Base-by-base conservation (phyloP, 2,329 filamentous ascomycete genomes). In the Pestalotiopsis sp. region DNA sequence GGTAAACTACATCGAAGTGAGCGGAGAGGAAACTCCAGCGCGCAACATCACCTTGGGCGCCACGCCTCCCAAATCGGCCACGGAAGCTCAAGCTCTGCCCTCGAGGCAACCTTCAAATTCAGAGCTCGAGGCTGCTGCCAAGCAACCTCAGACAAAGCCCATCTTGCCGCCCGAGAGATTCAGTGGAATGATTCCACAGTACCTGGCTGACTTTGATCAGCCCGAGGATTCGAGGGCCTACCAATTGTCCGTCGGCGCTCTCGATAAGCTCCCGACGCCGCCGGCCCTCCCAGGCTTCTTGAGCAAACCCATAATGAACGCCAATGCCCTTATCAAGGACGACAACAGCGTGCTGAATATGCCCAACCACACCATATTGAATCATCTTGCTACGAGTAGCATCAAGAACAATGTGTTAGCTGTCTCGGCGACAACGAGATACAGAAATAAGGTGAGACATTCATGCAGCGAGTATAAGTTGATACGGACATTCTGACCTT, bases 1-100 rank as follows among this genome's bases (percentile, higher is more conserved):
- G 20, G 95, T 99, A 81, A 99, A 99, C 82, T 99, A 98, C 79
- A 93, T 99, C 77, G 96, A 99, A 83, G 93, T 98, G 71, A 93
- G 88, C 75, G 90, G 93, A 6, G 83, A 80, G 13, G 71, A 75
- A 17, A 71, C 78, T 2, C 69, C 72, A 3, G 74, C 75, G 4
- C 69, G 78, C 4, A 73, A 76, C 23, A 66, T 75, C 4, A 74
- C 56, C 17, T 74, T 79, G 61, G 77, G 78, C 66, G 64, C 72
- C n/a, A 64, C 75, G n/a, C 71, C 75, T 69, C 67, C 75, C 70
- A 73, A 73, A 71, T 67, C 73, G 2, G 72, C 75, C 49, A 78
- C 77, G 60, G 76, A 78, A 56, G 72, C 74, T 70, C 60, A 74
- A 68, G 71, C 74, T 59, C 69, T 77, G 41, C 75, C 78, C 17